Conservation (phyloP, 768 basidiomycete genomes). For the Tubosaeta sp. region DNA sequence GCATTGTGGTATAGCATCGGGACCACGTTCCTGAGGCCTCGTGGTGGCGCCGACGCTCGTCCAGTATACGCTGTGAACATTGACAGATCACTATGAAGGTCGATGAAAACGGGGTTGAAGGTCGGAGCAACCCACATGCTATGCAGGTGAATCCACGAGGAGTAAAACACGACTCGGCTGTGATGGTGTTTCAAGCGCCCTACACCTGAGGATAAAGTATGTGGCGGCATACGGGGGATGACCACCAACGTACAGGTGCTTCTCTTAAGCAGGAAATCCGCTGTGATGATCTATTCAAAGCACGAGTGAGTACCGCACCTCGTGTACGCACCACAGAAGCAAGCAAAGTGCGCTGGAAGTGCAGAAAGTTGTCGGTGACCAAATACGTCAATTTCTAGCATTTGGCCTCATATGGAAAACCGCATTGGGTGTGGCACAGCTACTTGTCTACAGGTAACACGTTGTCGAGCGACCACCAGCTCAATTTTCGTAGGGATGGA, state of each 20-base stretch:
- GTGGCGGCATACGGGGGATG: not conserved
- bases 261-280: too few species aligned
- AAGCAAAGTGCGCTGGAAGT: too few species aligned
- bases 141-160: conserved; percentile 1
- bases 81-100: not conserved
- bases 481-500: conserved; percentile 16
- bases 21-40: too few species aligned
- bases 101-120: not conserved
- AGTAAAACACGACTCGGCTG: conserved; percentile 7
- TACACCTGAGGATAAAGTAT: not conserved
- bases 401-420: too few species aligned
- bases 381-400: not conserved
- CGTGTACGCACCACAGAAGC: not conserved
- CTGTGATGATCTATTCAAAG: too few species aligned
- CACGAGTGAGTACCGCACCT: not conserved
- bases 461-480: not conserved
- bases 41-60: conserved; percentile 9
- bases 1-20: too few species aligned
- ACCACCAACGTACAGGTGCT: not conserved
- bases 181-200: not conserved
- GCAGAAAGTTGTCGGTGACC: not conserved
- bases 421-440: conserved; percentile 9
- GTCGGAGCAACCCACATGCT: not conserved
- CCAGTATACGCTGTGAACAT: conserved; percentile 1
- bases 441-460: not conserved